phyloP scores from a whole-genome alignment of 371 early-diverging fungal genomes.

The Saksenaea vasiformis region DNA sequence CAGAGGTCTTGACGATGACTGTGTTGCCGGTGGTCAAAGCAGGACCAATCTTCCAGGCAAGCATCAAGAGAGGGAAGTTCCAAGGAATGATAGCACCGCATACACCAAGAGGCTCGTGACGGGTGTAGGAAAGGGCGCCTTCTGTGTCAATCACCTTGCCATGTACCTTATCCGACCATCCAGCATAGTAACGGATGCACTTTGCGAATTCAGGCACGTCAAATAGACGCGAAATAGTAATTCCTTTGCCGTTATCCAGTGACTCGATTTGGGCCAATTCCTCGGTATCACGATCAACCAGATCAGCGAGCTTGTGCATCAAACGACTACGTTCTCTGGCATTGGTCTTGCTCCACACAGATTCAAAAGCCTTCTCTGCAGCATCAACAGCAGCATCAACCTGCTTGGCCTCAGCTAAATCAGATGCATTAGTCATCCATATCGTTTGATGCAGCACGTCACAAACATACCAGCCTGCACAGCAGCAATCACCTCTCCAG shows the following conservation, averaged over 20 bases:
- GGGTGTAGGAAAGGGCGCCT: conserved; percentile 63
- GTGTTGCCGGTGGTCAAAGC: conserved; percentile 89
- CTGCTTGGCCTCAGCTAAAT: conserved; percentile 45
- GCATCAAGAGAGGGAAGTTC: conserved; percentile 83
- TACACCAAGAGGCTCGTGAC: conserved; percentile 82
- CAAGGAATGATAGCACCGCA: conserved; percentile 80
- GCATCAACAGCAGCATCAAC: conserved; percentile 53
- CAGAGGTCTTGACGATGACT: conserved; percentile 84
- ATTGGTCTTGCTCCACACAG: conserved; percentile 40
- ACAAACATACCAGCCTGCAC: conserved; percentile 49
- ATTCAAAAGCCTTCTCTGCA: conserved; percentile 47
- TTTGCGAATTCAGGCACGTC: conserved; percentile 60
- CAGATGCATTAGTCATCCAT: background rate
- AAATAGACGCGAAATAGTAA: conserved; percentile 38
- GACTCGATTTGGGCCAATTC: conserved; percentile 45
- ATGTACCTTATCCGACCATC: conserved; percentile 80
- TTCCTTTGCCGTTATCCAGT: conserved; percentile 53
- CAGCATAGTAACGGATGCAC: conserved; percentile 77
- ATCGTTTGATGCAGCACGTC: too few relatives aligned
- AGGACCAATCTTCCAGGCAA: conserved; percentile 86
- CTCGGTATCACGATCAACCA: conserved; percentile 46
- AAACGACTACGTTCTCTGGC: conserved; percentile 37
- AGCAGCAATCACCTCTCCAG: conserved; percentile 40
- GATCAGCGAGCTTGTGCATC: conserved; percentile 50
- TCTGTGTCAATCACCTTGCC: conserved; percentile 52